Evolutionary conservation across 1,284 basidiomycete species (phyloP).

Genomic region (Ceraceosorus guamensis): DNA sequence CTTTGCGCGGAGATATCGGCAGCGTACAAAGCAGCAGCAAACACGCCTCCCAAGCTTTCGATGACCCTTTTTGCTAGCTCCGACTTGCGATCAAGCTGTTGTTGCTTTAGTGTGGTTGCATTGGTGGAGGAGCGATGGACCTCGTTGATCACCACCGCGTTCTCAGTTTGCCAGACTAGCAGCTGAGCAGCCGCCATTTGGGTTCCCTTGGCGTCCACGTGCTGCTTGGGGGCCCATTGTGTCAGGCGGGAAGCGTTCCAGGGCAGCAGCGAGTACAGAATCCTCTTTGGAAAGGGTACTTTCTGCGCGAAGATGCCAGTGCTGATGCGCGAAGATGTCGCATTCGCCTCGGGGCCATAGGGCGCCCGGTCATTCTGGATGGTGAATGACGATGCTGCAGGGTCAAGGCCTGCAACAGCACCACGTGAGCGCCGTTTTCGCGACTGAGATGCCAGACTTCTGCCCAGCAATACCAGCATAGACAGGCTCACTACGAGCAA

Average conservation of each 20-base stretch:
- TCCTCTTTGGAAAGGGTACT: constrained; percentile 2
- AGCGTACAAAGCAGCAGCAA: constrained; percentile 20
- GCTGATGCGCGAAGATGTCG: not conserved
- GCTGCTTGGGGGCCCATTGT: constrained; percentile 5
- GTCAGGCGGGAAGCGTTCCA: constrained; percentile 29
- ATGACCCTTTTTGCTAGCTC: constrained; percentile 23
- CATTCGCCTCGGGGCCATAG: not conserved
- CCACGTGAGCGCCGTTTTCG: not conserved
- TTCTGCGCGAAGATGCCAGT: no score
- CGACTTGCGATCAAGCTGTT: constrained; percentile 9
- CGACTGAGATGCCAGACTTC: not conserved
- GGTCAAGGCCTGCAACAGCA: not conserved
- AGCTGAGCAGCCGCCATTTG: constrained; percentile 17
- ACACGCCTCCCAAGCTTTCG: constrained; percentile 22
- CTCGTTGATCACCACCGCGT: constrained; percentile 45
- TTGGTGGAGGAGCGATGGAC: constrained; percentile 33
- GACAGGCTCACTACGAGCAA: not conserved
- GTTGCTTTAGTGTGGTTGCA: constrained; percentile 3
- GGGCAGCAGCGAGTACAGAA: constrained; percentile 20
- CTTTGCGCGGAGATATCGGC: constrained; percentile 18
- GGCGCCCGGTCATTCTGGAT: not conserved
- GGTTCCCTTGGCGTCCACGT: constrained; percentile 3
- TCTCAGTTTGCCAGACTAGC: constrained; percentile 42
- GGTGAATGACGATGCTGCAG: not conserved
- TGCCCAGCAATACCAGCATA: not conserved